These are phyloP conservation scores for Truncatella angustata DNA, from an alignment of 2,329 filamentous ascomycete species.

Conservation along the genomic window DNA sequence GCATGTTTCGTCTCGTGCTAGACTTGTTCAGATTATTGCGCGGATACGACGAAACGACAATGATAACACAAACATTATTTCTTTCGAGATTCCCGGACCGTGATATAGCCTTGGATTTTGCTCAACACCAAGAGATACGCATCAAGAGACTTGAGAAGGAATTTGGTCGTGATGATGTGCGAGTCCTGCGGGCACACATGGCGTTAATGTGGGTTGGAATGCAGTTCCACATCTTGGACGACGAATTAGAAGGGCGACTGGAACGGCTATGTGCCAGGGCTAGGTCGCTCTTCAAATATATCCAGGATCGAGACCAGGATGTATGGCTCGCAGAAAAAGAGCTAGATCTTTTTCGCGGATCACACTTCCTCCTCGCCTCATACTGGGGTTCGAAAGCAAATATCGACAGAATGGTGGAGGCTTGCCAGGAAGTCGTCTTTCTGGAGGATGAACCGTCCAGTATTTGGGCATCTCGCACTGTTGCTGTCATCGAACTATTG, in stretches of 20 bases:
- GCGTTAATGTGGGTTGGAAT: neutral
- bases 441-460: neutral
- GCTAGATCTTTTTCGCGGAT: neutral
- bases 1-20: neutral
- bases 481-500: neutral
- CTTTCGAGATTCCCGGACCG: neutral
- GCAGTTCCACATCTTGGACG: neutral
- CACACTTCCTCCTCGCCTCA: neutral
- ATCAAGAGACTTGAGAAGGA: neutral
- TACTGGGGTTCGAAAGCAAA: neutral
- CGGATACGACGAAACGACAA: neutral
- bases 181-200: neutral
- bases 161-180: neutral
- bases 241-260: neutral
- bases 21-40: neutral
- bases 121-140: neutral
- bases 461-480: neutral
- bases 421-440: neutral
- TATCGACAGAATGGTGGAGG: neutral
- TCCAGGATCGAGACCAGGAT: neutral
- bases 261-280: neutral
- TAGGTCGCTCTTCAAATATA: neutral
- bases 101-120: neutral
- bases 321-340: neutral
- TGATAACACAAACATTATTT: neutral